Evolutionary conservation across 208 protist species (phyloP).

Genomic region (Endotrypanum monterogeii): DNA sequence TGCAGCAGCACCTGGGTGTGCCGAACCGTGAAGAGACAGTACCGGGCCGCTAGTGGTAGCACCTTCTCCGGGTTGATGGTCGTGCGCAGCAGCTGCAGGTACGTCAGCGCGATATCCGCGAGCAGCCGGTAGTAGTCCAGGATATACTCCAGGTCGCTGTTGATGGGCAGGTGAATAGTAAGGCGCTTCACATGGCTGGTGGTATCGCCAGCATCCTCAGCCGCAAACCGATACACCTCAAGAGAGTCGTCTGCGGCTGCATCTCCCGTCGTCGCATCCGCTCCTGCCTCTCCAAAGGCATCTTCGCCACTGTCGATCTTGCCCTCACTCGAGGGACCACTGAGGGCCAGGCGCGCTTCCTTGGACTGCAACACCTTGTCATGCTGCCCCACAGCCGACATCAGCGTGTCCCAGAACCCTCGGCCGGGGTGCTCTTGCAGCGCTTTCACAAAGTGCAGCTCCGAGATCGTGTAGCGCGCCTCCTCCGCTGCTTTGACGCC

Average conservation of each 20-base stretch:
- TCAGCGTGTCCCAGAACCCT: neutral
- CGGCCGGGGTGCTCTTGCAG: slow-evolving; percentile 7
- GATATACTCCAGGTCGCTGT: slow-evolving; percentile 12
- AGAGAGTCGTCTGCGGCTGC: neutral
- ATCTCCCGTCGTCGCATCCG: neutral
- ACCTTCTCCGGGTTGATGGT: neutral
- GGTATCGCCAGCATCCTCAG: no score
- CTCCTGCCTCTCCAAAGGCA: neutral
- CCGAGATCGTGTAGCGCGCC: slow-evolving; percentile 6
- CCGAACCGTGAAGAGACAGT: slow-evolving; percentile 13
- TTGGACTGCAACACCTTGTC: neutral
- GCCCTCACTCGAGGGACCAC: no score
- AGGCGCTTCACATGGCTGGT: no score
- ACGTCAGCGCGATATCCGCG: slow-evolving; percentile 24
- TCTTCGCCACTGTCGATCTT: no score
- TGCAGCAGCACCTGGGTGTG: slow-evolving; percentile 25
- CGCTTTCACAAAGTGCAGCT: slow-evolving; percentile 8
- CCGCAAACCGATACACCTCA: neutral
- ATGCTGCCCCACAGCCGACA: neutral
- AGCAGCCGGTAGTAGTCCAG: slow-evolving; percentile 25
- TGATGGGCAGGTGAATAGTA: slow-evolving; percentile 12
- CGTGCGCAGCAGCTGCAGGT: slow-evolving; percentile 3
- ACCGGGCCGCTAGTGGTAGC: slow-evolving; percentile 14
- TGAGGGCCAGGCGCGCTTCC: neutral
- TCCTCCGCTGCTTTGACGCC: neutral